These are phyloP conservation scores for Coelastrella sp. DNA, from an alignment of 139 green algal genomes.

Conservation along the genomic window DNA sequence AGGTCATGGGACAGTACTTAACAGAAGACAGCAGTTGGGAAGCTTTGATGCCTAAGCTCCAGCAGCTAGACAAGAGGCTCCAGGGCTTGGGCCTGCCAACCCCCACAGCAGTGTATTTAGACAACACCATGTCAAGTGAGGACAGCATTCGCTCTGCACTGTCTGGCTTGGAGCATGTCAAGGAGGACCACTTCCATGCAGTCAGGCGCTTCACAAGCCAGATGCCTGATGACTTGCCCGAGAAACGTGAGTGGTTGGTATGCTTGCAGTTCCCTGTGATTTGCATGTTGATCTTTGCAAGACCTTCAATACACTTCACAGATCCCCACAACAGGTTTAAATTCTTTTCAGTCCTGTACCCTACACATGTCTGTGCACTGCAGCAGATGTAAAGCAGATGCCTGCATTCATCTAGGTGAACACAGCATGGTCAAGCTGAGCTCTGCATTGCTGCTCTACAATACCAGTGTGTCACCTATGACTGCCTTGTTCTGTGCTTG, in stretches of 20 bases:
- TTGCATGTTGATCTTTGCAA: background rate
- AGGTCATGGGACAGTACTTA: background rate
- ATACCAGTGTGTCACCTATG: background rate
- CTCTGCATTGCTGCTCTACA: no score
- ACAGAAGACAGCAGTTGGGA: conserved; percentile 9
- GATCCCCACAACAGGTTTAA: no score
- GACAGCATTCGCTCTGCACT: background rate
- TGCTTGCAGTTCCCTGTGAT: background rate
- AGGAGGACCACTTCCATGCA: conserved; percentile 16
- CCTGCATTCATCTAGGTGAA: no score
- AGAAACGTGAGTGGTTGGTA: background rate
- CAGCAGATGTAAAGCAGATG: no score
- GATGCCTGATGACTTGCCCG: background rate
- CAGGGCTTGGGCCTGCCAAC: background rate
- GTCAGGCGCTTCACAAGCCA: background rate
- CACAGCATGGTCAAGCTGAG: no score
- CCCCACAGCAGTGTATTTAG: background rate
- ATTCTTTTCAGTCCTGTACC: no score
- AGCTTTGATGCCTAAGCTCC: background rate
- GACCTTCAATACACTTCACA: background rate
- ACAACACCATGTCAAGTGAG: background rate
- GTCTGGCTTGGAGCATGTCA: background rate
- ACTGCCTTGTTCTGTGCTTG: background rate
- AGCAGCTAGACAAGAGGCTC: background rate
- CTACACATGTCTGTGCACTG: no score